These are phyloP conservation scores for Liriodendron chinense DNA, from an alignment of 164 flowering plant genomes.

Conservation along the genomic window DNA sequence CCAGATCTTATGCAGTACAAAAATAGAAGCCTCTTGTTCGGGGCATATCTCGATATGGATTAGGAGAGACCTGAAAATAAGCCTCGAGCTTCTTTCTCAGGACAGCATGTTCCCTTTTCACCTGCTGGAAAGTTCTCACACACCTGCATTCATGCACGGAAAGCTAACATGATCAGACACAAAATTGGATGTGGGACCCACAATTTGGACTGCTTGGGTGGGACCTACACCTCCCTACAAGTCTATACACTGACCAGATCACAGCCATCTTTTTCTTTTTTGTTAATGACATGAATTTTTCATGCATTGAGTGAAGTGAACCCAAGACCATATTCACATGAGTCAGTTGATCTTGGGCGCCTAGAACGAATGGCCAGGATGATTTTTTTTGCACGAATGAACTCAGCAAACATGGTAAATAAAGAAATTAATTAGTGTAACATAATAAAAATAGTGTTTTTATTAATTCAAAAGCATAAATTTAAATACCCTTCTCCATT, in stretches of 20 bases:
- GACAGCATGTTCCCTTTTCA: conserved; percentile 40
- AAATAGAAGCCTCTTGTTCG: neutral
- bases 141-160: conserved; percentile 27
- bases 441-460: neutral
- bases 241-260: too few relatives aligned
- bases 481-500: conserved; percentile 21
- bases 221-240: neutral
- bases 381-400: neutral
- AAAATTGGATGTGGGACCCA: neutral
- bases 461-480: too few relatives aligned
- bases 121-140: conserved; percentile 33
- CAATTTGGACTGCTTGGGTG: neutral
- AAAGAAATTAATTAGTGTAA: neutral
- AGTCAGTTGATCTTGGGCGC: neutral
- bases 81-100: conserved; percentile 43
- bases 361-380: neutral
- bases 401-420: neutral
- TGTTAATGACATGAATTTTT: too few relatives aligned
- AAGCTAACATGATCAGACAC: neutral
- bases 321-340: neutral
- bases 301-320: neutral
- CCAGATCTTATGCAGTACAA: too few relatives aligned
- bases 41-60: neutral
- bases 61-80: conserved; percentile 34
- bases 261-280: too few relatives aligned